phyloP scores from a whole-genome alignment of 2,329 filamentous ascomycete genomes.

The Colletotrichum acutatum region DNA sequence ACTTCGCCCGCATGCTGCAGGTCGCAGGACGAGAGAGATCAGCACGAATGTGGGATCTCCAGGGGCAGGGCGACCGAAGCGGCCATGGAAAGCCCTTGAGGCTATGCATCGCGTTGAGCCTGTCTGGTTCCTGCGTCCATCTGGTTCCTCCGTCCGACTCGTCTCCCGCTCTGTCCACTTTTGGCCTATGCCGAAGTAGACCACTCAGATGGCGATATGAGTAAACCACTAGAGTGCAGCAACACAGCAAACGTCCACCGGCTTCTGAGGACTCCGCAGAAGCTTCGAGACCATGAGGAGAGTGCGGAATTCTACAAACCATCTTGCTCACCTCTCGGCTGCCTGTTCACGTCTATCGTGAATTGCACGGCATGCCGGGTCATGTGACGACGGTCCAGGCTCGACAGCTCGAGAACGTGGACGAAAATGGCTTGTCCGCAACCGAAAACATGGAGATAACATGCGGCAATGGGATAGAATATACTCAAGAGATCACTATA shows the following conservation, averaged over 20 bases:
- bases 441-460: slow-evolving; percentile 21
- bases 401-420: slow-evolving; percentile 12
- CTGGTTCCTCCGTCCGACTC: background rate
- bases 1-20: slow-evolving; percentile 8
- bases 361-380: background rate
- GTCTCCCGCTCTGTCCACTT: background rate
- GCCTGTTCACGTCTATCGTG: background rate
- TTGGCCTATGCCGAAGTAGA: background rate
- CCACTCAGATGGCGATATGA: background rate
- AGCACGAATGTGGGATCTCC: slow-evolving; percentile 19
- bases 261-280: background rate
- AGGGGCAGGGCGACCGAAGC: slow-evolving; percentile 22
- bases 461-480: background rate
- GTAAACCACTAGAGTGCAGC: background rate
- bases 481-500: too few relatives aligned
- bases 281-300: background rate
- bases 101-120: slow-evolving; percentile 11
- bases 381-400: background rate
- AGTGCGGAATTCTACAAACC: background rate
- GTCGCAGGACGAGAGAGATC: background rate
- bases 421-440: slow-evolving; percentile 11
- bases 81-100: background rate
- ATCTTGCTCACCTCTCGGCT: background rate
- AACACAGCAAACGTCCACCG: background rate
- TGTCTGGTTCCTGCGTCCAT: background rate